A percentile compares a stretch with the other conserved stretches of the same genome.
phyloP scores from a whole-genome alignment of 176 grass and related monocot genomes.

The Tuctoria greenei region DNA sequence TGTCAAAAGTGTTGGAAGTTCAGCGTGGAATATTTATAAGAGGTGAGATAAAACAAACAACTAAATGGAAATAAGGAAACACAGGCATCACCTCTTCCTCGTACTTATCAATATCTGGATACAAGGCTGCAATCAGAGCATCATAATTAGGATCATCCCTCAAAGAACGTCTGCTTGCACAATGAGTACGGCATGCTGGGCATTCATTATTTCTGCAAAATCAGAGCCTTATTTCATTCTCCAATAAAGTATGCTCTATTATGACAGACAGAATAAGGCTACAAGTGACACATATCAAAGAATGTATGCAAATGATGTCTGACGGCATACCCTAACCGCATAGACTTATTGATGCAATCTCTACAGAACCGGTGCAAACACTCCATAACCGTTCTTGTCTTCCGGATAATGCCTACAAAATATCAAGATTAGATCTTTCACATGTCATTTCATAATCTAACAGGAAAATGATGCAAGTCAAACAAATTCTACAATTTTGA shows the following conservation, averaged over 20 bases:
- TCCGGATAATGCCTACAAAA: conserved; percentile 64
- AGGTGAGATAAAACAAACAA: conserved; percentile 20
- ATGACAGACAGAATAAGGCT: neutral
- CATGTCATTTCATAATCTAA: neutral
- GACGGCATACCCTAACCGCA: conserved; percentile 68
- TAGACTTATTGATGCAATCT: conserved; percentile 85
- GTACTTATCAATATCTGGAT: conserved; percentile 87
- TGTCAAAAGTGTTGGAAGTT: conserved; percentile 32
- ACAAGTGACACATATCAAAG: neutral
- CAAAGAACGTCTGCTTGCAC: conserved; percentile 84
- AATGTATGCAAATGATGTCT: conserved; percentile 7
- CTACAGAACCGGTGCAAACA: conserved; percentile 81
- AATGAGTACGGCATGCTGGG: conserved; percentile 83
- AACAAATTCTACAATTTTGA: conserved; percentile 16
- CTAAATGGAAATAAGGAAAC: conserved; percentile 5
- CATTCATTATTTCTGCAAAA: conserved; percentile 86
- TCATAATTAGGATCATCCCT: conserved; percentile 93
- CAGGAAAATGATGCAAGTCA: conserved; percentile 24
- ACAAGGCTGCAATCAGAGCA: conserved; percentile 72
- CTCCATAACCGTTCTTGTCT: conserved; percentile 85
- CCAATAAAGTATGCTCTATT: conserved; percentile 15
- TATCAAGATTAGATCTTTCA: neutral
- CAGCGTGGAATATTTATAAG: conserved; percentile 2
- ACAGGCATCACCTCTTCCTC: conserved; percentile 75
- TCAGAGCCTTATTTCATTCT: conserved; percentile 17